Evolutionary conservation across 768 basidiomycete genomes (phyloP).

Genomic region (Podaxis mareebaensis): DNA sequence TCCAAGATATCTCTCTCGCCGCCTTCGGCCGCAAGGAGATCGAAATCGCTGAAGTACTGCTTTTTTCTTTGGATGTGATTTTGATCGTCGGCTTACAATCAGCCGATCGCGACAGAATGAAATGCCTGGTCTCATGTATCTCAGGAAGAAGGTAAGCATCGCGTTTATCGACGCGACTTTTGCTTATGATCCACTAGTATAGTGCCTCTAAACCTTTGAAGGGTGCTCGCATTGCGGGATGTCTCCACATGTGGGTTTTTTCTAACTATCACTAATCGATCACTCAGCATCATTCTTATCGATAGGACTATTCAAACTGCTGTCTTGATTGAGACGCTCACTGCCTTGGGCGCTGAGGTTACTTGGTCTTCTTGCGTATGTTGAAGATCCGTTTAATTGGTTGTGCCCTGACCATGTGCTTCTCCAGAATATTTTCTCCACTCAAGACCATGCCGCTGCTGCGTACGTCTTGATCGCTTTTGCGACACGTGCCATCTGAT

Average conservation of each 20-base stretch:
- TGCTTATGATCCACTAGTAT: slow-evolving; percentile 53
- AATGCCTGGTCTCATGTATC: slow-evolving; percentile 95
- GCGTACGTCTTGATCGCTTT: slow-evolving; percentile 54
- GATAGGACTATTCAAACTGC: slow-evolving; percentile 97
- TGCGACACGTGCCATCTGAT: slow-evolving; percentile 6
- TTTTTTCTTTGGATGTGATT: slow-evolving; percentile 7
- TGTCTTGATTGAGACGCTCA: slow-evolving; percentile 97
- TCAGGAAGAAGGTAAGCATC: slow-evolving; percentile 73
- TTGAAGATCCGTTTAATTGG: slow-evolving; percentile 19
- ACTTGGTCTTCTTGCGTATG: slow-evolving; percentile 97
- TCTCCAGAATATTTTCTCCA: slow-evolving; percentile 95
- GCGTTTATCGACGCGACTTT: slow-evolving; percentile 18
- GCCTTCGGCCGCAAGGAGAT: slow-evolving; percentile 99
- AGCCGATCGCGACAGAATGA: slow-evolving; percentile 58
- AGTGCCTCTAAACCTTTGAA: slow-evolving; percentile 80
- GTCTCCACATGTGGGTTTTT: slow-evolving; percentile 85
- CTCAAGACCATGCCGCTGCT: slow-evolving; percentile 98
- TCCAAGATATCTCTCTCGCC: slow-evolving; percentile 88
- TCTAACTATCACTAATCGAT: not conserved
- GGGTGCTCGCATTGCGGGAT: slow-evolving; percentile 95
- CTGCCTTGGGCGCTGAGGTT: slow-evolving; percentile 93
- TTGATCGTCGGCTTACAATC: slow-evolving; percentile 19
- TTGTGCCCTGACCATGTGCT: not conserved
- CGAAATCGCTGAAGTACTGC: slow-evolving; percentile 90
- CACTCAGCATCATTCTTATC: not conserved